Percentiles rank a stretch among this genome's conserved stretches.
These are phyloP conservation scores for Colletotrichum acutatum DNA, from an alignment of 2,329 filamentous ascomycete genomes.

Conservation along the genomic window DNA sequence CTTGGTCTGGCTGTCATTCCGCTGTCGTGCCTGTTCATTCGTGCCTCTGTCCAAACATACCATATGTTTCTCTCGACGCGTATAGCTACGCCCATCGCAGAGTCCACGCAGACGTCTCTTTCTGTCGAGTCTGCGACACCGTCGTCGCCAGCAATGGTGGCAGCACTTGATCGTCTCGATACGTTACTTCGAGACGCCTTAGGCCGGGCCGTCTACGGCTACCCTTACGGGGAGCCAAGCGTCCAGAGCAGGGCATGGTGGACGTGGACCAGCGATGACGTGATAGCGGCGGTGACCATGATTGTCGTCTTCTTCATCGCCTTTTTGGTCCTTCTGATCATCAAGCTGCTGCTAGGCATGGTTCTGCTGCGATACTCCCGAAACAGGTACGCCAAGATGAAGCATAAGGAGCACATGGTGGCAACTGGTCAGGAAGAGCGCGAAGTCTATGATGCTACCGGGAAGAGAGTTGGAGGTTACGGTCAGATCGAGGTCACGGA, in stretches of 20 bases:
- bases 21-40: slow-evolving; percentile 93
- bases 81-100: slow-evolving; percentile 77
- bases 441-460: slow-evolving; percentile 73
- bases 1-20: slow-evolving; percentile 93
- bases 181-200: slow-evolving; percentile 80
- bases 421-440: slow-evolving; percentile 58
- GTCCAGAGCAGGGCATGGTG: slow-evolving; percentile 56
- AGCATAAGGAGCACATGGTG: slow-evolving; percentile 69
- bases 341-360: slow-evolving; percentile 92
- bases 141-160: slow-evolving; percentile 79
- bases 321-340: slow-evolving; percentile 85
- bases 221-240: slow-evolving; percentile 54
- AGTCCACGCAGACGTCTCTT: slow-evolving; percentile 73
- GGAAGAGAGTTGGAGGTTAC: slow-evolving; percentile 82
- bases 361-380: slow-evolving; percentile 82
- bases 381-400: slow-evolving; percentile 84
- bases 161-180: slow-evolving; percentile 83
- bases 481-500: slow-evolving; percentile 90
- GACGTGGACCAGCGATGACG: slow-evolving; percentile 75
- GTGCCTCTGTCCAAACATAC: slow-evolving; percentile 94
- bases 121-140: slow-evolving; percentile 70
- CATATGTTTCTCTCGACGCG: slow-evolving; percentile 96
- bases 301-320: slow-evolving; percentile 84
- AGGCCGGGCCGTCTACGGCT: slow-evolving; percentile 77
- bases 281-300: slow-evolving; percentile 83